A percentile compares a stretch with the other conserved stretches of the same genome.
Evolutionary conservation across 805 yeast species (phyloP).

Genomic region (Vanderwaltozyma tropicalis): DNA sequence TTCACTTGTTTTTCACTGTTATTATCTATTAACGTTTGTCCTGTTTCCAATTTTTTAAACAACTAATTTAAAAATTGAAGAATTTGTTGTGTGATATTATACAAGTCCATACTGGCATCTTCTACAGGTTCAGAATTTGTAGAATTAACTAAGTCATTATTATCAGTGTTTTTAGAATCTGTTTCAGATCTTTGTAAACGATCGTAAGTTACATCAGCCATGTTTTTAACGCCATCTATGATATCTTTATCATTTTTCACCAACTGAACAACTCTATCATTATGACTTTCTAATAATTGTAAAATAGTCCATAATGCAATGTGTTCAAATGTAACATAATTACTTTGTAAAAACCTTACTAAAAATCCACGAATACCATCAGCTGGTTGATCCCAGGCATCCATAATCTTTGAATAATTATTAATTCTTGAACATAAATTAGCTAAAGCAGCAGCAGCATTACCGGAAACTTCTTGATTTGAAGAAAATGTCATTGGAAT

Average conservation of each 20-base stretch:
- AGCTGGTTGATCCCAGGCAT: conserved; percentile 67
- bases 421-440: conserved; percentile 84
- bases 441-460: conserved; percentile 96
- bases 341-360: conserved; percentile 65
- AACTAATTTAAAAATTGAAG: conserved; percentile 34
- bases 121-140: conserved; percentile 35
- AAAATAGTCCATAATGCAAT: conserved; percentile 95
- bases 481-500: conserved; percentile 82
- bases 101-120: conserved; percentile 55
- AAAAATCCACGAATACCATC: conserved; percentile 84
- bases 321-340: conserved; percentile 92
- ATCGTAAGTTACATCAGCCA: conserved; percentile 30
- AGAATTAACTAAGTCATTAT: conserved; percentile 12
- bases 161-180: conserved; percentile 11
- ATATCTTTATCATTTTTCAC: conserved; percentile 47
- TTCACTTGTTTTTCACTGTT: not conserved
- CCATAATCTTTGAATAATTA: conserved; percentile 69
- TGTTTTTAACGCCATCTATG: conserved; percentile 42
- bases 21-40: not conserved
- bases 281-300: conserved; percentile 83
- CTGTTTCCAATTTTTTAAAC: not conserved
- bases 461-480: conserved; percentile 94
- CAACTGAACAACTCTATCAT: conserved; percentile 44
- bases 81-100: conserved; percentile 58
- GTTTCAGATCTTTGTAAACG: conserved; percentile 22